Evolutionary conservation across 2,329 filamentous ascomycete species (phyloP).

Genomic region (Exserohilum turcica): DNA sequence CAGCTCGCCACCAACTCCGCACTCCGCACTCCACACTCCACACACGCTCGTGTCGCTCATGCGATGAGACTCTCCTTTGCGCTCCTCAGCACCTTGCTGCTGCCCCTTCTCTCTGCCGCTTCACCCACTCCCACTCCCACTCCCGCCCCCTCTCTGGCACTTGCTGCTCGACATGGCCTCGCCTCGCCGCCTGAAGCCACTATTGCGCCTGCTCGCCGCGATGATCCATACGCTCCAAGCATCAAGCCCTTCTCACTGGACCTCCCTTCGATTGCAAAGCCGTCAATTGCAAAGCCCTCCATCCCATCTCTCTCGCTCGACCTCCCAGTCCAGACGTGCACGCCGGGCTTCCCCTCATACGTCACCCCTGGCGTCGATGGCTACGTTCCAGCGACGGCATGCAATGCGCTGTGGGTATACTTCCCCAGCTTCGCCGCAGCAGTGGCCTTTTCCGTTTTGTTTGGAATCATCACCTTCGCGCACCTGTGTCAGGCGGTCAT

Average conservation of each 20-base stretch:
- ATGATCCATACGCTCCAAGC: conserved; percentile 13
- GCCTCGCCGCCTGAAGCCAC: conserved; percentile 5
- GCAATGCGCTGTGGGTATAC: conserved; percentile 29
- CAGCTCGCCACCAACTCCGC: conserved; percentile 1
- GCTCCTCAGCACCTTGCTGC: conserved; percentile 18
- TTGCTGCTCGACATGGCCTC: conserved; percentile 9
- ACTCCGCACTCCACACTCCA: conserved; percentile 6
- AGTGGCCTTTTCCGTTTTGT: conserved; percentile 26
- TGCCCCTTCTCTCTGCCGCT: conserved; percentile 14
- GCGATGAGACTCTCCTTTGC: conserved; percentile 19
- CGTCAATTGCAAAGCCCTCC: conserved; percentile 2
- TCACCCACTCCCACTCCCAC: conserved; percentile 10
- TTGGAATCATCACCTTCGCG: conserved; percentile 24
- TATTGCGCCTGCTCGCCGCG: conserved; percentile 15
- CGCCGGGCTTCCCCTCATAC: conserved; percentile 21
- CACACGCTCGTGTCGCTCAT: conserved; percentile 5
- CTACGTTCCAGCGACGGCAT: conserved; percentile 25
- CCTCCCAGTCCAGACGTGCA: conserved; percentile 21
- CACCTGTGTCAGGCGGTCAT: conserved; percentile 25
- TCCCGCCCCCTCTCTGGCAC: conserved; percentile 8
- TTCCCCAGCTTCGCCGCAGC: conserved; percentile 28
- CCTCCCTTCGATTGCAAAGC: conserved; percentile 6
- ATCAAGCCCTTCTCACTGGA: conserved; percentile 19
- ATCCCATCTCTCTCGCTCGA: conserved; percentile 14
- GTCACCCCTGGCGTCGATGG: conserved; percentile 27